These are phyloP conservation scores for Saitozyma podzolica DNA, from an alignment of 768 basidiomycete species.

Conservation along the genomic window DNA sequence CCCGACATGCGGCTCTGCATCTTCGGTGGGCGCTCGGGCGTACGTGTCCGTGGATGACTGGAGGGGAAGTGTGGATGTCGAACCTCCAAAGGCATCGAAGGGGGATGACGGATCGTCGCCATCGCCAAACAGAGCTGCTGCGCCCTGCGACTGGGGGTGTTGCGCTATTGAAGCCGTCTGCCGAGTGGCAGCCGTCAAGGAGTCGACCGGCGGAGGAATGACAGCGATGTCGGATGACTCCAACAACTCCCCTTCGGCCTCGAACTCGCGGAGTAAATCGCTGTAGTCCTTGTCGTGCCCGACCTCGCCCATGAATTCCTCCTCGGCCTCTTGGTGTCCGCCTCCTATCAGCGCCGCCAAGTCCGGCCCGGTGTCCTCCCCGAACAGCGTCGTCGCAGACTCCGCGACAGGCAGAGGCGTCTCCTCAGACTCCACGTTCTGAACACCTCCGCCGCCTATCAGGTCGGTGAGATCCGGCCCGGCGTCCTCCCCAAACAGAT, in stretches of 20 bases:
- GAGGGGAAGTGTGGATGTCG: too few relatives aligned
- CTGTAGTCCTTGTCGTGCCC: constrained; percentile 27
- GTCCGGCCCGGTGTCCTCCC: background rate
- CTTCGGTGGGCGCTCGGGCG: too few relatives aligned
- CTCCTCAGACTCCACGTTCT: too few relatives aligned
- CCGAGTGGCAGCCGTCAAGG: background rate
- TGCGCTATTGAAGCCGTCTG: background rate
- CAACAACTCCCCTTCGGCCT: constrained; percentile 10
- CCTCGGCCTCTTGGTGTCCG: background rate
- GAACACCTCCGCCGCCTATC: too few relatives aligned
- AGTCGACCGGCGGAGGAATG: background rate
- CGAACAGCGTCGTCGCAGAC: constrained; percentile 6
- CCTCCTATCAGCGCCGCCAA: constrained; percentile 1
- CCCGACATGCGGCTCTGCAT: constrained; percentile 1
- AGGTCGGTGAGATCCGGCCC: too few relatives aligned
- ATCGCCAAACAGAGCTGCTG: constrained; percentile 18
- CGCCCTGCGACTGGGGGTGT: background rate
- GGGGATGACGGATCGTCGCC: background rate
- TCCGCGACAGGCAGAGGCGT: too few relatives aligned
- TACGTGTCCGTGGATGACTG: too few relatives aligned
- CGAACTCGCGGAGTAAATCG: constrained; percentile 38
- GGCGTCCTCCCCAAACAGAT: too few relatives aligned
- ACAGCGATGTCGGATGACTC: background rate
- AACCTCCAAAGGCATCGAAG: too few relatives aligned
- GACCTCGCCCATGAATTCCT: constrained; percentile 4